Conservation (phyloP, 164 flowering plant genomes). For the Amborella trichopoda region DNA sequence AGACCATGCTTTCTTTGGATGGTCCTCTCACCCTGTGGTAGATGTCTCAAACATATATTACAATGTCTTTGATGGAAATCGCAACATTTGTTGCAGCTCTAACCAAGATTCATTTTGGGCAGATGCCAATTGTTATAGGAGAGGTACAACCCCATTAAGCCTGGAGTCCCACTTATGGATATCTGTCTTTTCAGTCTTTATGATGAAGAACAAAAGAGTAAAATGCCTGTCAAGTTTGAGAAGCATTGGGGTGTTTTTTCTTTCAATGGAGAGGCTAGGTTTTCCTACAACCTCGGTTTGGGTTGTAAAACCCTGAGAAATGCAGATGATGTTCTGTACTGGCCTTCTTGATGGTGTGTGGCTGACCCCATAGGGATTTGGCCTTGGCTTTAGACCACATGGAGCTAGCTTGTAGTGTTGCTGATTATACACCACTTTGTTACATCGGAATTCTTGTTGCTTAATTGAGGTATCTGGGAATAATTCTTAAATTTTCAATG, state of each 20-base stretch:
- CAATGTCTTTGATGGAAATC: slow-evolving; percentile 89
- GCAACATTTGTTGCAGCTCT: slow-evolving; percentile 81
- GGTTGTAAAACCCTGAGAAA: slow-evolving; percentile 50
- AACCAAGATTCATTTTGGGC: slow-evolving; percentile 54
- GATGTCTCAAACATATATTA: slow-evolving; percentile 68
- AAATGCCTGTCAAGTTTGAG: slow-evolving; percentile 79
- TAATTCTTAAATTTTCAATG: slow-evolving; percentile 83
- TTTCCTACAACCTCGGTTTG: slow-evolving; percentile 52
- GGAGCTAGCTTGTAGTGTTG: slow-evolving; percentile 62
- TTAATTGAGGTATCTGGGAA: slow-evolving; percentile 75
- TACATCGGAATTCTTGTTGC: slow-evolving; percentile 80
- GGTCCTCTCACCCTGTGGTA: slow-evolving; percentile 55
- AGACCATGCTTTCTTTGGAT: slow-evolving; percentile 87
- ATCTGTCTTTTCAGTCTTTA: slow-evolving; percentile 73
- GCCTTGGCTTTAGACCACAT: slow-evolving; percentile 47
- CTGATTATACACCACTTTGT: slow-evolving; percentile 82
- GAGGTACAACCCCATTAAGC: slow-evolving; percentile 85
- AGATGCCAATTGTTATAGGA: slow-evolving; percentile 74
- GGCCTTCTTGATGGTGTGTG: slow-evolving; percentile 87
- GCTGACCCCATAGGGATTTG: slow-evolving; percentile 62
- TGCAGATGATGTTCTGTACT: slow-evolving; percentile 65
- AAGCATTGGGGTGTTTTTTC: slow-evolving; percentile 95
- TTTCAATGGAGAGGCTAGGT: slow-evolving; percentile 87
- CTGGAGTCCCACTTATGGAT: slow-evolving; percentile 64
- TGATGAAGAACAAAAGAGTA: slow-evolving; percentile 78